These are phyloP conservation scores for Jaminaea rosea DNA, from an alignment of 1,284 basidiomycete species.

Conservation along the genomic window DNA sequence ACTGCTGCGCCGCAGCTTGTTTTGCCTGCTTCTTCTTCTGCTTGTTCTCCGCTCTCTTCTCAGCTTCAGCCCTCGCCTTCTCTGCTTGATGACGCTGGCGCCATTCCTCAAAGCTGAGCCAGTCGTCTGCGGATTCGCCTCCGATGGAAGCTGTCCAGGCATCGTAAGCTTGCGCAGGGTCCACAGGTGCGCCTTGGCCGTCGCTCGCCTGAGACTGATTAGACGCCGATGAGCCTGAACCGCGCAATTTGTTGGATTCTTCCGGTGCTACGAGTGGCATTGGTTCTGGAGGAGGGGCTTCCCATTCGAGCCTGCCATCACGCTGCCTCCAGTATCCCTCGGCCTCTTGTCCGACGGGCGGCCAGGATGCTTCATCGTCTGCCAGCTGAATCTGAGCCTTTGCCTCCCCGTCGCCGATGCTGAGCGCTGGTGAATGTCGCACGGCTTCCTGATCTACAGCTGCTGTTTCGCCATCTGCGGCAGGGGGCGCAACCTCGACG, in stretches of 20 bases:
- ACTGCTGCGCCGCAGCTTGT: neutral
- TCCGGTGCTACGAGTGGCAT: neutral
- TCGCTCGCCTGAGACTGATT: too few relatives aligned
- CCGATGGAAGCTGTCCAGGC: constrained; percentile 8
- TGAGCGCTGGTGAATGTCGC: too few relatives aligned
- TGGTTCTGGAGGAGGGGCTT: neutral
- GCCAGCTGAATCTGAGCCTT: neutral
- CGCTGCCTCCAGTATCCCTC: constrained; percentile 4
- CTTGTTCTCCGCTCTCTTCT: neutral
- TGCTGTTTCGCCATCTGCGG: neutral
- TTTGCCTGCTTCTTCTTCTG: neutral
- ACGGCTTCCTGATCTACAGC: neutral
- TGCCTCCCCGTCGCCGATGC: neutral
- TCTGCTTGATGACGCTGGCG: neutral
- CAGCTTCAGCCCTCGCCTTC: constrained; percentile 4
- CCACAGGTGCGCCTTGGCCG: neutral
- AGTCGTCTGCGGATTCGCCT: constrained; percentile 5
- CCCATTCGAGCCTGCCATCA: constrained; percentile 2
- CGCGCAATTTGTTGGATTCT: too few relatives aligned
- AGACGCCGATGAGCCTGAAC: too few relatives aligned
- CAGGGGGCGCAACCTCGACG: neutral
- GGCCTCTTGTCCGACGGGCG: neutral
- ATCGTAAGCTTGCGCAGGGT: constrained; percentile 3
- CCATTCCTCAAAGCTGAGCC: constrained; percentile 9
- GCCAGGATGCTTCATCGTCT: neutral